A percentile compares a stretch with the other conserved stretches of the same genome.
Conservation (phyloP, 2,329 filamentous ascomycete species). For the Fonsecaea erecta region DNA sequence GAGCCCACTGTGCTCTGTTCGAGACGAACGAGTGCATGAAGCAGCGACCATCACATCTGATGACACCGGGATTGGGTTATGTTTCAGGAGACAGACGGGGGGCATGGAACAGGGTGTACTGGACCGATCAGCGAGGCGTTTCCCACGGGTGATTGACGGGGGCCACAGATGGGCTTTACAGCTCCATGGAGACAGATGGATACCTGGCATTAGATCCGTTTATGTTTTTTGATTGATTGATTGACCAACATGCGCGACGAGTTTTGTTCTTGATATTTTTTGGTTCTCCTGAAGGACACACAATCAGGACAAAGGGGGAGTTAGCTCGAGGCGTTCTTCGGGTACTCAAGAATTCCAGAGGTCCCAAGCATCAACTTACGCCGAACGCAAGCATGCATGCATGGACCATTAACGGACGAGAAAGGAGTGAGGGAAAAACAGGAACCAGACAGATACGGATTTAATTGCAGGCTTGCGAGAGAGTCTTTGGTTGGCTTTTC, state of each 20-base stretch:
- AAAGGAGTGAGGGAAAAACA: no score
- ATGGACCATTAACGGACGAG: no score
- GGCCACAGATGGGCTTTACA: neutral
- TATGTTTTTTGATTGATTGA: conserved; percentile 7
- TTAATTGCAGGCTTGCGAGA: neutral
- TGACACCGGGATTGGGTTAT: neutral
- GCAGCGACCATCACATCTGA: neutral
- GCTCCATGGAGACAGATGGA: neutral
- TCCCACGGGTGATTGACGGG: neutral
- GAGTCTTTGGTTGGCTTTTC: neutral
- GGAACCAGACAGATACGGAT: neutral
- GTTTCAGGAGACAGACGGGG: neutral
- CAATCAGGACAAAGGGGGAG: neutral
- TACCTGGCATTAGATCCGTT: neutral
- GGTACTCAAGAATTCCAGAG: neutral
- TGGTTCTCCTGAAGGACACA: neutral
- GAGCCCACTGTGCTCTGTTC: neutral
- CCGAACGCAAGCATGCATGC: neutral
- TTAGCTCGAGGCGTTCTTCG: neutral
- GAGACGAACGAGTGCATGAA: neutral
- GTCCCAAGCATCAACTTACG: neutral
- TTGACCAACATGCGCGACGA: neutral
- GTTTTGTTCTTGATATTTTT: neutral
- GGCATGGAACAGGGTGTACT: neutral
- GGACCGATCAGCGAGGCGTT: neutral